Evolutionary conservation across 1,284 basidiomycete genomes (phyloP).

Genomic region (Irpex lacteus): DNA sequence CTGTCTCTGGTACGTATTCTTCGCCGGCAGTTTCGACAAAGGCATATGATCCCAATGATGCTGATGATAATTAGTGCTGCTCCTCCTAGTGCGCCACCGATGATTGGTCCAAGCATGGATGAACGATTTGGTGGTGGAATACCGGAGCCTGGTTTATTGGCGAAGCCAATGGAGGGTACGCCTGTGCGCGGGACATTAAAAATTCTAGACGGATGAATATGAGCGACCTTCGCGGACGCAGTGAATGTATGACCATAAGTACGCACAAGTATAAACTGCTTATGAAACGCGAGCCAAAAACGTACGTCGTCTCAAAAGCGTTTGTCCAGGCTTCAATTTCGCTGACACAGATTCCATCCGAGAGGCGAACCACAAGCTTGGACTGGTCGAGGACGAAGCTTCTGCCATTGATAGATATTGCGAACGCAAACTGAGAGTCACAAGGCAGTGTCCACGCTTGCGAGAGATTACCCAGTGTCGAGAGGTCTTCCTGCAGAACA

Average conservation of each 20-base stretch:
- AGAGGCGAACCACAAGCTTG: neutral
- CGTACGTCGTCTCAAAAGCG: slow-evolving; percentile 27
- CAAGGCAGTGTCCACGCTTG: no score
- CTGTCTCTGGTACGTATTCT: neutral
- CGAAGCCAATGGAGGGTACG: slow-evolving; percentile 33
- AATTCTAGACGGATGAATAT: slow-evolving; percentile 26
- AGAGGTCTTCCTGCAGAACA: no score
- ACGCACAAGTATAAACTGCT: slow-evolving; percentile 39
- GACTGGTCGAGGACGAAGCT: no score
- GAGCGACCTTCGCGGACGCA: neutral
- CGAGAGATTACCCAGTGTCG: no score
- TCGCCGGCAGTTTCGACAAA: neutral
- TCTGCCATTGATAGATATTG: no score
- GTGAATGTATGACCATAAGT: no score
- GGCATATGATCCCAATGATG: neutral
- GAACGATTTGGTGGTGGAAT: neutral
- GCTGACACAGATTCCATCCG: slow-evolving; percentile 32
- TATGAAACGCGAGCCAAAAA: slow-evolving; percentile 39
- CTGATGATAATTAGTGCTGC: neutral
- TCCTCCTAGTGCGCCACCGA: neutral
- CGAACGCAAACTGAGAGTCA: no score
- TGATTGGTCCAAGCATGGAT: neutral
- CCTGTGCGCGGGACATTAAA: slow-evolving; percentile 32
- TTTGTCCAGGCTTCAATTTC: slow-evolving; percentile 36
- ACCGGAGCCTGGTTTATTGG: slow-evolving; percentile 17